Evolutionary conservation across 2,329 filamentous ascomycete genomes (phyloP).

Genomic region (Penicillium janthinellum): DNA sequence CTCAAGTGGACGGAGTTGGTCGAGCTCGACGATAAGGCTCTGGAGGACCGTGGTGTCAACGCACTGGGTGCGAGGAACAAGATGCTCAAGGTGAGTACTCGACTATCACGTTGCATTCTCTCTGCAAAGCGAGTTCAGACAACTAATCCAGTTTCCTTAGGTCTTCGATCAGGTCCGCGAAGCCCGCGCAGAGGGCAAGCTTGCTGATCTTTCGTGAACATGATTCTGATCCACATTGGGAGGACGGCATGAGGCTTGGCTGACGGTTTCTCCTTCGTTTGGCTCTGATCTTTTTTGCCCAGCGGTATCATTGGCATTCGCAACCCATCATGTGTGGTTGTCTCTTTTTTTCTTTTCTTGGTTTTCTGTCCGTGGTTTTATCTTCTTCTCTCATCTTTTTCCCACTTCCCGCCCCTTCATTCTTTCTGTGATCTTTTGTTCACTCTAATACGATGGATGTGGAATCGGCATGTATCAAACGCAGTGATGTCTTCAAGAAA

Average conservation of each 20-base stretch:
- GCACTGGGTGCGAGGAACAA: constrained; percentile 92
- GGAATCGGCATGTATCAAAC: constrained; percentile 31
- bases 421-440: constrained; percentile 31
- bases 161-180: constrained; percentile 95
- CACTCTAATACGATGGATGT: constrained; percentile 29
- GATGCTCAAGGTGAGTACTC: constrained; percentile 80
- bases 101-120: background rate
- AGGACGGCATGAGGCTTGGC: constrained; percentile 14
- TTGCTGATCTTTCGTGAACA: constrained; percentile 45
- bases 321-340: constrained; percentile 18
- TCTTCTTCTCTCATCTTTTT: constrained; percentile 8
- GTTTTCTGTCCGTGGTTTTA: constrained; percentile 7
- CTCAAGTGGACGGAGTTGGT: constrained; percentile 94
- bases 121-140: background rate
- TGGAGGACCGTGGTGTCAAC: constrained; percentile 92
- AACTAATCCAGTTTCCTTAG: constrained; percentile 46
- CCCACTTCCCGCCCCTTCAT: constrained; percentile 6
- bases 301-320: constrained; percentile 23
- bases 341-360: constrained; percentile 9
- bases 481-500: constrained; percentile 30
- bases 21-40: constrained; percentile 86
- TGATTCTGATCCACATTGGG: constrained; percentile 11
- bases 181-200: constrained; percentile 73
- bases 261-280: background rate
- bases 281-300: constrained; percentile 12